Evolutionary conservation across 768 basidiomycete genomes (phyloP), one percentile per base, ranked within the genome.

Genomic region (Amanita polypyramis): DNA sequence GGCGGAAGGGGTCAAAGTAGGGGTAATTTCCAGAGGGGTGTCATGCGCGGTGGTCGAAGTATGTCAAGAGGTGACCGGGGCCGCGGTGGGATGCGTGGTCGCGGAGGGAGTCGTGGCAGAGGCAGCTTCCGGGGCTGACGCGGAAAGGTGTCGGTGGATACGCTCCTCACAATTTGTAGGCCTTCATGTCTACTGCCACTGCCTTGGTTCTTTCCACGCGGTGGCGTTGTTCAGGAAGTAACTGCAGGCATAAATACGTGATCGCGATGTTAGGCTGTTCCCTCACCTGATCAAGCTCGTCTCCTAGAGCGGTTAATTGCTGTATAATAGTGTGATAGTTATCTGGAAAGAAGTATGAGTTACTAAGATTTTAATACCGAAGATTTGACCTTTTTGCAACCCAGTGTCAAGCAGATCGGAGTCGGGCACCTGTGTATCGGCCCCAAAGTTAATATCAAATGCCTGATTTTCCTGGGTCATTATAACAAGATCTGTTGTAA

Each of bases 51-150:
- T 30, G 65, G 71, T 17, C 64, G 69, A 33, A 60, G 69, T 34
- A 62, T 66, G 25, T 58, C 65, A 34, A 64, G 70, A 19, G 60
- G 69, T 32, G 62, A 67, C 27, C 66, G 77, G 35, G 65, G 67
- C 12, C 60, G 64, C 5, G 58, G 67, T 38, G 61, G 66, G 20
- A 61, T 66, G 29, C 56, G 70, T 11, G 65, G 72, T 30, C 60
- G 65, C 47, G 51, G 57, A 25, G 56, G 58, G 15, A 41, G 56
- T 29, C 57, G 65, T 21, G 60, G 64, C 19, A 51, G 61, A 20
- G 60, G 73, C 47, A 62, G 72, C n/a, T 75, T 66, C 58, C 69
- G 77, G 59, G 75, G 77, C 35, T 76, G 65, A 62, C 76, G 66
- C 51, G 27, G 10, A 39, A 15, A 41, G 37, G 38, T 40, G 52